These are phyloP conservation scores for Triticum dicoccoides DNA, from an alignment of 176 grass and related monocot species.

Conservation along the genomic window DNA sequence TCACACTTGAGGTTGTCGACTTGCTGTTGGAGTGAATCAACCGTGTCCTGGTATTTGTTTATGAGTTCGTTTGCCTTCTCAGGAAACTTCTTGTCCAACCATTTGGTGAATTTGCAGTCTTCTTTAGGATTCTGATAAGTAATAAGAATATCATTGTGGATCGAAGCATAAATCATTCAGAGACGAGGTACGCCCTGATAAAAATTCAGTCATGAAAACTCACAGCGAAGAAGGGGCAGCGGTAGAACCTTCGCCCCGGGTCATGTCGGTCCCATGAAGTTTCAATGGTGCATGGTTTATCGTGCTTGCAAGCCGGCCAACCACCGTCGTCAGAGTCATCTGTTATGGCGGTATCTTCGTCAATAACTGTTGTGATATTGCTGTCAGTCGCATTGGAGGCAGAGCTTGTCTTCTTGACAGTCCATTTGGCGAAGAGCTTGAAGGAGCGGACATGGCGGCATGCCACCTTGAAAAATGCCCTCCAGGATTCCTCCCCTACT, in stretches of 20 bases:
- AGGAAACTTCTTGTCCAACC: conserved; percentile 1
- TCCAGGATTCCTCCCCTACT: neutral
- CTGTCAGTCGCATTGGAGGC: neutral
- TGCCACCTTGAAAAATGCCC: neutral
- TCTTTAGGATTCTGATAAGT: neutral
- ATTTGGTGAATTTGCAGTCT: neutral
- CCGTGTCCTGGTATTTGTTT: neutral
- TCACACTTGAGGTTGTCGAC: neutral
- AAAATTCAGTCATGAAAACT: neutral
- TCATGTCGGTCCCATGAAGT: neutral
- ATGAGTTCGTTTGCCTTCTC: neutral
- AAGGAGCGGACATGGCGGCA: neutral
- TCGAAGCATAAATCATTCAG: neutral
- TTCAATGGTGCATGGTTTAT: neutral
- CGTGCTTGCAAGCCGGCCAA: neutral
- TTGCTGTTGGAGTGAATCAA: neutral
- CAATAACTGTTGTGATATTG: neutral
- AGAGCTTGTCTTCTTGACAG: neutral
- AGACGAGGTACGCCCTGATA: no score
- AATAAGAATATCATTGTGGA: neutral
- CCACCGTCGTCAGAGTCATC: neutral
- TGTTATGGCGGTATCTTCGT: neutral
- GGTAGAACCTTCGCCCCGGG: neutral
- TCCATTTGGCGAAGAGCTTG: neutral
- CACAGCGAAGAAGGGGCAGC: neutral